Conservation (phyloP, 805 yeast genomes). For the Ogataea allantospora region DNA sequence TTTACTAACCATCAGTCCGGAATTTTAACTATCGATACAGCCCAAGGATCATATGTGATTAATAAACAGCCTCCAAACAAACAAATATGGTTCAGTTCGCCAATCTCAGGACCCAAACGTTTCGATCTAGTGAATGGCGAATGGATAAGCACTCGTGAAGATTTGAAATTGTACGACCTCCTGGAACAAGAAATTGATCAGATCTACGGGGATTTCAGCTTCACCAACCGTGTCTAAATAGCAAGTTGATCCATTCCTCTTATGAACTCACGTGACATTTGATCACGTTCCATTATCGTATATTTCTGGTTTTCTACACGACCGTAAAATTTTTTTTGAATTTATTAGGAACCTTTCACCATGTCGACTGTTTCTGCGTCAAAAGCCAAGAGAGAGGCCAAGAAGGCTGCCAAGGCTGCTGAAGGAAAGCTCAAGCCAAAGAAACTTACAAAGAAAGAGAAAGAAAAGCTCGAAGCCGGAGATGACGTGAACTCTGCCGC, state of each 20-base stretch:
- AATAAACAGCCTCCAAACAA: constrained; percentile 97
- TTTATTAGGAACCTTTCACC: constrained; percentile 8
- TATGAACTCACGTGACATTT: constrained; percentile 1
- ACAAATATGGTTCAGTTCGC: constrained; percentile 95
- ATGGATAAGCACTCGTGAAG: constrained; percentile 82
- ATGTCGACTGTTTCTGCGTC: constrained; percentile 73
- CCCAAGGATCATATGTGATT: constrained; percentile 82
- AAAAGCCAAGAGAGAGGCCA: constrained; percentile 97
- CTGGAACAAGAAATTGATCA: constrained; percentile 49
- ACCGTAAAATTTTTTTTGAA: constrained; percentile 21
- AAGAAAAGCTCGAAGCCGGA: constrained; percentile 36
- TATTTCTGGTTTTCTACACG: constrained; percentile 12
- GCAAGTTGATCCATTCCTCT: not conserved
- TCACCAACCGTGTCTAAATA: constrained; percentile 11
- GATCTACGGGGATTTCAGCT: constrained; percentile 27
- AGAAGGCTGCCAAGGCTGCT: constrained; percentile 88
- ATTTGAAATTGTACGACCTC: constrained; percentile 43
- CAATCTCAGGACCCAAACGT: constrained; percentile 88
- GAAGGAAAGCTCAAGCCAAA: constrained; percentile 65
- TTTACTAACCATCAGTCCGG: constrained; percentile 43
- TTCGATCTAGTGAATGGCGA: constrained; percentile 69
- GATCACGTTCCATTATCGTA: not conserved
- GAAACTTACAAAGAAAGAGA: constrained; percentile 61
- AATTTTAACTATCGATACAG: constrained; percentile 73
- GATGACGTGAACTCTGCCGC: constrained; percentile 65